Evolutionary conservation across 306 rosid species (phyloP), one percentile per base, ranked within the genome.

Genomic region (Fragaria ananassa): DNA sequence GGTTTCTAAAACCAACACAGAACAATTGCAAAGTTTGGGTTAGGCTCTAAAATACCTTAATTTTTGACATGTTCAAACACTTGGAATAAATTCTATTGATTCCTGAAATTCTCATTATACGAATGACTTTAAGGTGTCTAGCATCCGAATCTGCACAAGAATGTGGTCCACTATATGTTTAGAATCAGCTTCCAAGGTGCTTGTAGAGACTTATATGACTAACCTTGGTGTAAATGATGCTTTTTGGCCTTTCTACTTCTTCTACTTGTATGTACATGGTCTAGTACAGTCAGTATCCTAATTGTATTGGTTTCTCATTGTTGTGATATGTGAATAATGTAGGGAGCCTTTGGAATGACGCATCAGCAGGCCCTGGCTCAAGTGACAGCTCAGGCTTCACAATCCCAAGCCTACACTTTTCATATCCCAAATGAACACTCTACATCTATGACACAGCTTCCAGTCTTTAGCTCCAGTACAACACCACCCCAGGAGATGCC

Each of bases 291-390:
- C 47, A 37, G 10, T 65, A 63, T 11, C 68, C 21, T 31, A 31
- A 31, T 56, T 39, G 18, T 56, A 10, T 44, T 63, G 50, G 49
- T 39, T 76, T 71, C 71, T 81, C 49, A 70, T 76, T 73, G 69
- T 75, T 79, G 72, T 56, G 68, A 63, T 23, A 27, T 78, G 8
- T 76, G 72, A 49, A 11, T 18, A 49, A 21, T 62, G 74, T 76
- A 91, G 97, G 89, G 84, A 58, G 66, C 88, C 61, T 85, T 84
- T 76, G 97, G 91, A 82, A 85, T 91, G 86, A 61, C 88, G 18
- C 93, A 93, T 76, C 93, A 86, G 88, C 97, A 89, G 62, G 89
- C 82, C 18, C 76, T 88, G 68, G 90, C 90, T 49, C 92, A 88
- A 82, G 89, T 91, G 70, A 85, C 97, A 34, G 82, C 85, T 71